Evolutionary conservation across 495 filamentous ascomycete species (phyloP).

Genomic region (Astrothelium macrocarpum): DNA sequence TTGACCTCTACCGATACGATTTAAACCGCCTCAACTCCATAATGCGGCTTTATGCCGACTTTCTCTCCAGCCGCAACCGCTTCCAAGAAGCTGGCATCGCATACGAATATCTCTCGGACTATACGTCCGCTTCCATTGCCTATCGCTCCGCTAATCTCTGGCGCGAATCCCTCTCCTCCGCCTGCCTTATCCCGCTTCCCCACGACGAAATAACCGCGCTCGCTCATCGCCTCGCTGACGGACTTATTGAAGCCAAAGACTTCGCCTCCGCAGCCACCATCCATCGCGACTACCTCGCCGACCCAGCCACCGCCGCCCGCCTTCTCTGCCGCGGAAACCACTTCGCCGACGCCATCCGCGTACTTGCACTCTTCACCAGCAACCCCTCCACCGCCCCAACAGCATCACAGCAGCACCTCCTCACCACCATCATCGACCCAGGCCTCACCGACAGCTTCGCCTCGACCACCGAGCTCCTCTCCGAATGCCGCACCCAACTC

Average conservation of each 20-base stretch:
- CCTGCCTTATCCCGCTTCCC: slow-evolving; percentile 54
- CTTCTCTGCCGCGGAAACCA: slow-evolving; percentile 73
- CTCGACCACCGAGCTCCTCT: slow-evolving; percentile 73
- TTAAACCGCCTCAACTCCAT: slow-evolving; percentile 49
- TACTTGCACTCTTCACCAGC: slow-evolving; percentile 50
- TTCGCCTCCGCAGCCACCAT: slow-evolving; percentile 70
- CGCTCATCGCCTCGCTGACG: slow-evolving; percentile 56
- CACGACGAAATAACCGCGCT: slow-evolving; percentile 50
- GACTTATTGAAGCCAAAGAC: slow-evolving; percentile 70
- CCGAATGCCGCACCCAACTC: slow-evolving; percentile 81
- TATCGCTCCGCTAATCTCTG: slow-evolving; percentile 78
- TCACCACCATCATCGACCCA: slow-evolving; percentile 56
- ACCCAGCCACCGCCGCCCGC: slow-evolving; percentile 54
- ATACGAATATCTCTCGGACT: slow-evolving; percentile 75
- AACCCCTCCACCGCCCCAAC: slow-evolving; percentile 76
- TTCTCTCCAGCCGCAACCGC: slow-evolving; percentile 60
- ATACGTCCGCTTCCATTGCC: slow-evolving; percentile 59
- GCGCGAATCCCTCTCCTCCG: slow-evolving; percentile 77
- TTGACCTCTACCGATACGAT: slow-evolving; percentile 78
- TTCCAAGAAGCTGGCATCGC: slow-evolving; percentile 80
- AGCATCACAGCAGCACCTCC: slow-evolving; percentile 46
- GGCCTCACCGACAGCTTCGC: slow-evolving; percentile 70
- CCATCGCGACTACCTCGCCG: slow-evolving; percentile 66
- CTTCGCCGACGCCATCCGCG: slow-evolving; percentile 73
- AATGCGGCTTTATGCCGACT: slow-evolving; percentile 65